Evolutionary conservation across 108 stramenopile species (phyloP), one percentile per base, ranked within the genome.

Genomic region (Thalassiosira profunda): DNA sequence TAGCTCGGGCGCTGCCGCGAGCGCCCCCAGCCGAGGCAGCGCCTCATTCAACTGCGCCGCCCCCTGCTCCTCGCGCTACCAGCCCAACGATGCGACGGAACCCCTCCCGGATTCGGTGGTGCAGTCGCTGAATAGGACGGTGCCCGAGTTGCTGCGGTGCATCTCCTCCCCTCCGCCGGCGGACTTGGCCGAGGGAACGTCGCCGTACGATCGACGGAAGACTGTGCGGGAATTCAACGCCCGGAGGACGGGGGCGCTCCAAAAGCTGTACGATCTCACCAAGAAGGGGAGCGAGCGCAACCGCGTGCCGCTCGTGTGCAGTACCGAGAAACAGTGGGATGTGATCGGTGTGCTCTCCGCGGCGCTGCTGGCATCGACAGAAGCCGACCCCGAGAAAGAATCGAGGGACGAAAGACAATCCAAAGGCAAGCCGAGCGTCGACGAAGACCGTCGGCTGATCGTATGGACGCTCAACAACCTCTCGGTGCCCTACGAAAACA

Each of bases 401-500:
- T 38, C 20, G 56, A 28, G 44, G 26, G 4, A 40, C 11, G 17
- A 40, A 20, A 31, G 35, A 15, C 25, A 29, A 10, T 18, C 37
- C 1, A 40, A 12, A 34, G 64, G 33, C 15, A 47, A 62, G 37
- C 18, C 38, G 36, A 49, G 5, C 54, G 33, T 55, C 44, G 57
- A 61, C 46, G 70, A 76, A 63, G 64, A 74, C 45, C 67, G 72
- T 21, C 72, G 81, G 14, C 40, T 82, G 34, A 81, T 81, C 7
- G 75, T 72, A 26, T 72, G 84, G 68, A 70, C 83, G 30, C 61
- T 87, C 6, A 96, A 96, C 76, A 96, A 96, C 64, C 88, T 96
- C 47, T 96, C 95, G 43, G 93, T 96, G 63, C 95, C 95, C 30
- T 90, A 91, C 9, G 95, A 96, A 61, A 95, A 95, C 86, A 95